phyloP scores from a whole-genome alignment of 1,284 basidiomycete genomes.

The Apiotrichum mycotoxinovorans region DNA sequence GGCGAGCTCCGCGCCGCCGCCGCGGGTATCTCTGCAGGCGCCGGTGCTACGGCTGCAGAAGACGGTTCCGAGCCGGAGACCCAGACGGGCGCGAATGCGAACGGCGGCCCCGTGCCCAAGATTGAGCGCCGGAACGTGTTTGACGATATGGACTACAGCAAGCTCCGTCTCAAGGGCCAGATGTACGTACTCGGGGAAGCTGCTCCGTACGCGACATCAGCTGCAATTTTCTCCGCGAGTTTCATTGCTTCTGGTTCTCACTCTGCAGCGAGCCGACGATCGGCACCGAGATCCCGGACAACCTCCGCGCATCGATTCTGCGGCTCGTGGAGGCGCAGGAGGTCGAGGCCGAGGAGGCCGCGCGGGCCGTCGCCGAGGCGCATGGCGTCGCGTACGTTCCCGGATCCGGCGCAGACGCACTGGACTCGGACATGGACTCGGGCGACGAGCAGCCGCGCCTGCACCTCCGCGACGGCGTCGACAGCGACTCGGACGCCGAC shows the following conservation, averaged over 20 bases:
- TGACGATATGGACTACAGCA: conserved; percentile 65
- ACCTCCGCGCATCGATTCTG: conserved; percentile 74
- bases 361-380: conserved; percentile 47
- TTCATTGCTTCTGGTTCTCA: neutral
- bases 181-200: conserved; percentile 51
- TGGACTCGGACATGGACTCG: conserved; percentile 38
- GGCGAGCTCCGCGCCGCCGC: conserved; percentile 28
- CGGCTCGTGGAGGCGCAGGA: conserved; percentile 67
- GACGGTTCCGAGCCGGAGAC: neutral
- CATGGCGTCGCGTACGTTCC: conserved; percentile 10
- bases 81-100: neutral
- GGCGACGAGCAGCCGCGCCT: conserved; percentile 17
- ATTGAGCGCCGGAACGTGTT: conserved; percentile 61
- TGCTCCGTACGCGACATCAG: too few species aligned
- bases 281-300: conserved; percentile 62
- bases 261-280: conserved; percentile 39
- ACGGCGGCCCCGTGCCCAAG: conserved; percentile 34
- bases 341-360: conserved; percentile 64
- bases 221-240: conserved; percentile 22
- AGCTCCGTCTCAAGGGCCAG: conserved; percentile 58
- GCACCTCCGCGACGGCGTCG: conserved; percentile 28
- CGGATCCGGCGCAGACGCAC: conserved; percentile 44
- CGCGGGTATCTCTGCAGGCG: neutral
- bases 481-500: conserved; percentile 16
- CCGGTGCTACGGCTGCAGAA: neutral